Evolutionary conservation across 2,329 filamentous ascomycete genomes (phyloP), one percentile per base, ranked within the genome.

Genomic region (Dothistroma septosporum): DNA sequence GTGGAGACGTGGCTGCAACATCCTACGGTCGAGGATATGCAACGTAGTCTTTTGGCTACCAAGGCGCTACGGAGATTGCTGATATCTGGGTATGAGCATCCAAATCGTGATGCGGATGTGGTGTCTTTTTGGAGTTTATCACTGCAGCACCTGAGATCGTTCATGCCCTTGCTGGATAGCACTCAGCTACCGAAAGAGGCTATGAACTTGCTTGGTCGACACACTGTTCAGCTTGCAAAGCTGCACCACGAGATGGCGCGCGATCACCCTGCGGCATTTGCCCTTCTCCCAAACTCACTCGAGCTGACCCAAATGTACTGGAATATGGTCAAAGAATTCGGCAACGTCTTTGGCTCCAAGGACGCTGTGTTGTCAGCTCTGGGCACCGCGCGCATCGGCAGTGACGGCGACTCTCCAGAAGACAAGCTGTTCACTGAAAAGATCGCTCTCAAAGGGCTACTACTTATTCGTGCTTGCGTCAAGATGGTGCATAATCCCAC

Each of bases 221-320:
- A 97, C 72, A 80, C 96, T 1, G 77, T 97, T 47, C 92, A 97
- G 72, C 87, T 97, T 54, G 87, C 92, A 3, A 99, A 97, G 75
- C 79, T 99, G 2, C 94, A 97, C 73, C 82, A 95, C 44, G 87
- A 91, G 59, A 93, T 97, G 87, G 86, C 91, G 1, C 85, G 85
- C 54, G 78, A 81, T 5, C 92, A 96, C 73, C 87, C 92, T 1
- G 87, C 89, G 3, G 90, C 91, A 58, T 97, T 97, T 74, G 87
- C 88, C 0, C 80, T 91, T 12, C 82, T 99, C 7, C 91, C 92
- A 1, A 87, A 90, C 69, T 92, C 91, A 1, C 78, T 96, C 16
- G 81, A 86, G 16, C 83, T 97, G 24, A 87, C 90, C 1, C 85
- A 85, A 66, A 87, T 89, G 16, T 97, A 97, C 75, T 97, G 94